Evolutionary conservation across 306 rosid genomes (phyloP), one percentile per base, ranked within the genome.

Genomic region (Cucumis cinereus): DNA sequence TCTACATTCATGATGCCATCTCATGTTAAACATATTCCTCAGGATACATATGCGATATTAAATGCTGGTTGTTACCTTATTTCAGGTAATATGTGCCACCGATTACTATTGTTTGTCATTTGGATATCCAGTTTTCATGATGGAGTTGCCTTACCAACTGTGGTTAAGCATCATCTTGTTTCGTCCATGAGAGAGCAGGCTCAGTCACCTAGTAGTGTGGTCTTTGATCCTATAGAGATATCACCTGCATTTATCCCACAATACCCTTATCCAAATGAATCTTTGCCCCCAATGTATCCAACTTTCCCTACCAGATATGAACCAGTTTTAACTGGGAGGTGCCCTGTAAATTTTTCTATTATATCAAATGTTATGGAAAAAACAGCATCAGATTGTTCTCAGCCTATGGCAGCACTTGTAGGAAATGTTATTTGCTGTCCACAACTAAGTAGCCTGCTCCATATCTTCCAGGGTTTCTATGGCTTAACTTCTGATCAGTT

Each of bases 361-460:
- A 80, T 95, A 77, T 88, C 99, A 49, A 78, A 47, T 78, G 78
- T 89, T 74, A 77, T 95, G 67, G 99, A 92, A 64, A 92, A 85
- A 84, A 89, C 99, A 38, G 96, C 98, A 52, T 82, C 84, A 60
- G 99, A 95, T 92, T 95, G 99, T 83, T 58, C 89, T 79, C 88
- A 69, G 47, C 98, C 99, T n/a, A 84, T 95, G 85, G 96, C 99
- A 16, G 83, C 87, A 10, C 81, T 90, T 73, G 96, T 95, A 79
- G 91, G 87, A 58, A 95, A 90, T 79, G 98, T 89, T 47, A 89
- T 95, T 77, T 95, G 98, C 69, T 95, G 98, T 83, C 99, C 98
- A 54, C 99, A 95, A 84, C 87, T 95, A 68, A 89, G 80, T 80
- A 92, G 97, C 80, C 86, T 92, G 66, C 83, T 95, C 80, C 99